A percentile compares a stretch with the other conserved stretches of the same genome.
Conservation (phyloP, 805 yeast species). For the Teunomyces panamensis region DNA sequence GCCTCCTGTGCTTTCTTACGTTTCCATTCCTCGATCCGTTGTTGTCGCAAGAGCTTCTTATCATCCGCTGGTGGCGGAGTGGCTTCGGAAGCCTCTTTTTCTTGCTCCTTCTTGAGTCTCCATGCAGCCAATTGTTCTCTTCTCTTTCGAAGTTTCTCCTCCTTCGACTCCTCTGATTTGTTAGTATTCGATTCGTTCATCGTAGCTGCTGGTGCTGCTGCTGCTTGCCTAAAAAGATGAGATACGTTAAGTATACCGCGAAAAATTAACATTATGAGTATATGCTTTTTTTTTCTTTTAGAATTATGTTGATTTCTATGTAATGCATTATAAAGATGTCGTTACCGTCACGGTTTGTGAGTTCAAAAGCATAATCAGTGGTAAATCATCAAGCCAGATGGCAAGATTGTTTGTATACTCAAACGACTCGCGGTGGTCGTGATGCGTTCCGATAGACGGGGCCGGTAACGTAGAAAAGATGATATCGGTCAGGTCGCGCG, state of each 20-base stretch:
- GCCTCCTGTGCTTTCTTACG: slow-evolving; percentile 24
- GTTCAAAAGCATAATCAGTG: slow-evolving; percentile 79
- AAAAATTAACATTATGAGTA: not conserved
- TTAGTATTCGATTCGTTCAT: slow-evolving; percentile 11
- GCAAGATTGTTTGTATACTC: slow-evolving; percentile 77
- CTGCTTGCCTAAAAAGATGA: not conserved
- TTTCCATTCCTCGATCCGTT: slow-evolving; percentile 53
- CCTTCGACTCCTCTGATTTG: slow-evolving; percentile 15
- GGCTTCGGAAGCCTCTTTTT: slow-evolving; percentile 10
- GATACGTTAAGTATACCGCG: not conserved
- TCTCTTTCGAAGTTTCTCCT: slow-evolving; percentile 39
- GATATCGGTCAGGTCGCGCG: slow-evolving; percentile 53
- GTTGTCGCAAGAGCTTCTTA: slow-evolving; percentile 27
- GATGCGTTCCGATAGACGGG: slow-evolving; percentile 80
- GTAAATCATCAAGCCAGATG: slow-evolving; percentile 76
- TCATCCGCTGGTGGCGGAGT: slow-evolving; percentile 8
- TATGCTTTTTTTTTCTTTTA: not conserved
- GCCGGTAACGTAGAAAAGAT: slow-evolving; percentile 89
- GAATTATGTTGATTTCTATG: not conserved
- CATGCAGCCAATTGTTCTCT: slow-evolving; percentile 57
- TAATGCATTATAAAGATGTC: slow-evolving; percentile 60
- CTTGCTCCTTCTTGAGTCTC: slow-evolving; percentile 52
- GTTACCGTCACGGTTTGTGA: slow-evolving; percentile 96
- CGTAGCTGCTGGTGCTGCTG: not conserved
- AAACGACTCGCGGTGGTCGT: slow-evolving; percentile 60